These are phyloP conservation scores for Trametes sp. DNA, from an alignment of 1,284 basidiomycete genomes.

Conservation along the genomic window DNA sequence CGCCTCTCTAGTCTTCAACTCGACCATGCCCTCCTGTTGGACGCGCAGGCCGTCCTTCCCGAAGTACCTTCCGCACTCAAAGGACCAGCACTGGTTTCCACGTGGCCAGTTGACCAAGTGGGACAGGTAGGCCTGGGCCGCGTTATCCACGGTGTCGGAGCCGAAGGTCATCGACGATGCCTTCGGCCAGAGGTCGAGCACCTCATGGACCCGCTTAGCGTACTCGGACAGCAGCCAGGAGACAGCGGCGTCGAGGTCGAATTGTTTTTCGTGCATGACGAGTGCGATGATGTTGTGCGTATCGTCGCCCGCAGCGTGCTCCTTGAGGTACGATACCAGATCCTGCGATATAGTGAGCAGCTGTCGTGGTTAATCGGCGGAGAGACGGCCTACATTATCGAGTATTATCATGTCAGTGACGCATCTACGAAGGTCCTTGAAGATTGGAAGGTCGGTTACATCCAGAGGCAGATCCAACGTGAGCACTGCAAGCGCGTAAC, in stretches of 20 bases:
- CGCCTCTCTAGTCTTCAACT: neutral
- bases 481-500: conserved; percentile 44
- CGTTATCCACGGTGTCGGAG: neutral
- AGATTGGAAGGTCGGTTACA: conserved; percentile 44
- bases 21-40: neutral
- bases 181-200: conserved; percentile 23
- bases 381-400: conserved; percentile 42
- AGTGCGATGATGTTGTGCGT: conserved; percentile 46
- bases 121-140: conserved; percentile 35
- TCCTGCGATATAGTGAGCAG: conserved; percentile 34
- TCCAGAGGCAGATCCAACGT: conserved; percentile 44
- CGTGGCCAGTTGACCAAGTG: conserved; percentile 40
- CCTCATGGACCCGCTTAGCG: conserved; percentile 18
- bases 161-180: conserved; percentile 26
- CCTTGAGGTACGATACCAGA: conserved; percentile 46
- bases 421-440: conserved; percentile 36
- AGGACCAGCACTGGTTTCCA: conserved; percentile 40
- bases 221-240: conserved; percentile 31
- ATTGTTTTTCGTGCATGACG: conserved; percentile 38
- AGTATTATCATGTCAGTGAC: conserved; percentile 33
- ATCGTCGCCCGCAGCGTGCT: conserved; percentile 43
- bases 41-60: conserved; percentile 22
- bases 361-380: no score
- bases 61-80: conserved; percentile 43
- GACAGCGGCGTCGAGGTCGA: conserved; percentile 32